Evolutionary conservation across 371 early-diverging fungal genomes (phyloP).

Genomic region (Mortierella sp.): DNA sequence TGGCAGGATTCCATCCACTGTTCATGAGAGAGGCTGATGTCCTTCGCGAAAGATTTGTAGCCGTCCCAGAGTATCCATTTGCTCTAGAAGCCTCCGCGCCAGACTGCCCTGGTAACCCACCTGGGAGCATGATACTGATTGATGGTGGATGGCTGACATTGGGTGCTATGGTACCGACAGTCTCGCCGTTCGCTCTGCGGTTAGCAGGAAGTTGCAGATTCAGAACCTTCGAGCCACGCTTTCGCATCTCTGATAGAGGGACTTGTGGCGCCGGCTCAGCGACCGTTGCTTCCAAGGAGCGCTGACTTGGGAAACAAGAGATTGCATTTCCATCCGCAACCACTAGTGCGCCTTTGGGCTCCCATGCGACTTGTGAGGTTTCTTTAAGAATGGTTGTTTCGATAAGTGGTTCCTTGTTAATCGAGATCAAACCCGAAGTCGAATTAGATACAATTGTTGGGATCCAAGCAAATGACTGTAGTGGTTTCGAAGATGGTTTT

Average conservation of each 20-base stretch:
- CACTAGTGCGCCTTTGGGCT: constrained; percentile 68
- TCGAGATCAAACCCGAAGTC: constrained; percentile 59
- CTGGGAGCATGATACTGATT: constrained; percentile 30
- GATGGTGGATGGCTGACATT: constrained; percentile 12
- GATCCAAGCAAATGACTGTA: constrained; percentile 74
- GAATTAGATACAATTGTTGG: constrained; percentile 55
- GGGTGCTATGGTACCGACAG: constrained; percentile 3
- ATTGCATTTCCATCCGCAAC: constrained; percentile 60
- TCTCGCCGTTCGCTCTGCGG: constrained; percentile 32
- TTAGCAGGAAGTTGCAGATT: constrained; percentile 43
- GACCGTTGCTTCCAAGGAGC: constrained; percentile 24
- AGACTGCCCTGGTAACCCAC: constrained; percentile 7
- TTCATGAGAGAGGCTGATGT: constrained; percentile 22
- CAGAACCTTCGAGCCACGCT: constrained; percentile 38
- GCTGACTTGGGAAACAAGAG: constrained; percentile 48
- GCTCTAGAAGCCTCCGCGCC: constrained; percentile 21
- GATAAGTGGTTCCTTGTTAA: constrained; percentile 70
- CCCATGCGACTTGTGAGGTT: constrained; percentile 69
- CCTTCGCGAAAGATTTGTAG: constrained; percentile 7
- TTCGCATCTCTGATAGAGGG: constrained; percentile 41
- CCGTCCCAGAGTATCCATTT: constrained; percentile 10
- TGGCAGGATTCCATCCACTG: constrained; percentile 25
- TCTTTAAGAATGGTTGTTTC: constrained; percentile 71
- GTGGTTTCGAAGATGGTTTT: constrained; percentile 56
- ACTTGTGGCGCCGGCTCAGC: constrained; percentile 44